Percentiles rank a stretch among this genome's conserved stretches.
These are phyloP conservation scores for Clavulina sp. DNA, from an alignment of 768 basidiomycete species.

Conservation along the genomic window DNA sequence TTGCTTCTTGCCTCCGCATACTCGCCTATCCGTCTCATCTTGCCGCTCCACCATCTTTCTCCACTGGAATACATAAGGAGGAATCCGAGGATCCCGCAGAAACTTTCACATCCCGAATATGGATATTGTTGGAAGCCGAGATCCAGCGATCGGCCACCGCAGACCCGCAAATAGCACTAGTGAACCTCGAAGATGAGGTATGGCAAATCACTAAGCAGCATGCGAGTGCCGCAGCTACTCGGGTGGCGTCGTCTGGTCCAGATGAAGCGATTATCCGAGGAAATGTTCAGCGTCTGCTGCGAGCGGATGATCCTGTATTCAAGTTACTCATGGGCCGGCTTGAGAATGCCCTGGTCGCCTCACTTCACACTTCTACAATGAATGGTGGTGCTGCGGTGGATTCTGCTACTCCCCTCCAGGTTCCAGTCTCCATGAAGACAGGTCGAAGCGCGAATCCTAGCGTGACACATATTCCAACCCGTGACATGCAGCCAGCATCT, in stretches of 20 bases:
- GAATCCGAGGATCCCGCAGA: too few relatives aligned
- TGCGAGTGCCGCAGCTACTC: background rate
- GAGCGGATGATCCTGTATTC: constrained; percentile 7
- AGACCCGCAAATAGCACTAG: constrained; percentile 1
- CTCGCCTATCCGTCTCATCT: background rate
- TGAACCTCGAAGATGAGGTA: constrained; percentile 7
- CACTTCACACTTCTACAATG: background rate
- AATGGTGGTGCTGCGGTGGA: background rate
- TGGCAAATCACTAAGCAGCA: too few relatives aligned
- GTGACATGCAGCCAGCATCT: background rate
- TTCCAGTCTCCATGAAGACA: background rate
- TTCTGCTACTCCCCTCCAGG: background rate
- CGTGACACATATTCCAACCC: background rate
- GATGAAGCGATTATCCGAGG: background rate
- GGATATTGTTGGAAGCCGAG: constrained; percentile 2
- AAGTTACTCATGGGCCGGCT: constrained; percentile 2
- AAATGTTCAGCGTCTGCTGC: constrained; percentile 1
- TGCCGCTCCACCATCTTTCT: background rate
- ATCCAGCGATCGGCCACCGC: constrained; percentile 1
- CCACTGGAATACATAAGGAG: too few relatives aligned
- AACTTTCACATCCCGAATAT: background rate
- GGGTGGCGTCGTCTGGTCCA: background rate
- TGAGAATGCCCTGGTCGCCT: background rate
- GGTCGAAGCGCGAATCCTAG: background rate
- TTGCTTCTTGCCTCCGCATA: constrained; percentile 1